Evolutionary conservation across 495 filamentous ascomycete genomes (phyloP).

Genomic region (Pyronema domesticum): DNA sequence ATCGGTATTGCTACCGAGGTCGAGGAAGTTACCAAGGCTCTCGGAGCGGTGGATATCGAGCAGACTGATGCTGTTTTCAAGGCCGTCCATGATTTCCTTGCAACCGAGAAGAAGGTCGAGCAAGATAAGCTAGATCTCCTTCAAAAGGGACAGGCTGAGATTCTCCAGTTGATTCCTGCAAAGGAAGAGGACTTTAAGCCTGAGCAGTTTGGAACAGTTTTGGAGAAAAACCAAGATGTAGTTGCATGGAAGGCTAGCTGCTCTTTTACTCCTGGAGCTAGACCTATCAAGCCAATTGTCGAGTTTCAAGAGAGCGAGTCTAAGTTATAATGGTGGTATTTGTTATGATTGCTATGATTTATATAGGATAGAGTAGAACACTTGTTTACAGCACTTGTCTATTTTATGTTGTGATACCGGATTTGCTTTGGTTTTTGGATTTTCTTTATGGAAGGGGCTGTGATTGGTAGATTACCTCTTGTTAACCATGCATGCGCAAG

Average conservation of each 20-base stretch:
- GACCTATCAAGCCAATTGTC: conserved; percentile 20
- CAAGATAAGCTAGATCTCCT: conserved; percentile 31
- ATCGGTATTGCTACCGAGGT: conserved; percentile 32
- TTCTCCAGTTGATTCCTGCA: background rate
- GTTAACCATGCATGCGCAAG: too few species aligned
- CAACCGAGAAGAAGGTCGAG: conserved; percentile 29
- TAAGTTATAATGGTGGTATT: conserved; percentile 11
- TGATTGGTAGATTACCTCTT: too few species aligned
- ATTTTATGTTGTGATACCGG: too few species aligned
- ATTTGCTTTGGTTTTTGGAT: too few species aligned
- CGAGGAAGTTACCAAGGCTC: conserved; percentile 28
- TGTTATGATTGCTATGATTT: too few species aligned
- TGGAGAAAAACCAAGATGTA: conserved; percentile 16
- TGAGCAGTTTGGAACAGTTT: conserved; percentile 1
- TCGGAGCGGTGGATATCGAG: conserved; percentile 33
- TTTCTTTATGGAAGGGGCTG: too few species aligned
- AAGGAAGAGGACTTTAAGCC: background rate
- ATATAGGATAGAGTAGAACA: too few species aligned
- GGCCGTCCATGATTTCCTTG: conserved; percentile 34
- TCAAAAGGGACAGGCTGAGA: conserved; percentile 27
- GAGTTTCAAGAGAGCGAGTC: conserved; percentile 22
- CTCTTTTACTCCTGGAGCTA: conserved; percentile 15
- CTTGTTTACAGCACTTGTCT: too few species aligned
- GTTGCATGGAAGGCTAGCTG: conserved; percentile 20
- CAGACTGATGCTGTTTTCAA: conserved; percentile 26